Conservation (phyloP, 148 eudicot species). For the Nyssa sinensis region DNA sequence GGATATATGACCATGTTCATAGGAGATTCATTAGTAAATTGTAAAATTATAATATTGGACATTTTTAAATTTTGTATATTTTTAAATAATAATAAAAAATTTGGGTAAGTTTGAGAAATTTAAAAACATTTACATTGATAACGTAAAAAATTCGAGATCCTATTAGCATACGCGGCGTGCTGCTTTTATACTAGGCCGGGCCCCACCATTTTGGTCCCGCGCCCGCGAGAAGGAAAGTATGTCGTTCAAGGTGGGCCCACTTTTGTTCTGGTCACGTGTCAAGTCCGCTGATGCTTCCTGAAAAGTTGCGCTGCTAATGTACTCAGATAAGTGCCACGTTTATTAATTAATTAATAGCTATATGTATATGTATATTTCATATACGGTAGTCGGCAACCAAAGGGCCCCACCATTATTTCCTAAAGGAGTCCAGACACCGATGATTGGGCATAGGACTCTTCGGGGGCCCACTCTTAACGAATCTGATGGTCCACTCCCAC, state of each 20-base stretch:
- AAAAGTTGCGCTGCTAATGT: not conserved
- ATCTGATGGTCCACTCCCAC: too few relatives aligned
- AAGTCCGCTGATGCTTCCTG: not conserved
- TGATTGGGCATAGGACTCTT: not conserved
- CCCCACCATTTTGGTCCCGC: not conserved
- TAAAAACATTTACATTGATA: too few relatives aligned
- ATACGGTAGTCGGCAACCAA: too few relatives aligned
- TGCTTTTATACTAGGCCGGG: not conserved
- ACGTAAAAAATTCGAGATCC: too few relatives aligned
- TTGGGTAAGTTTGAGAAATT: too few relatives aligned
- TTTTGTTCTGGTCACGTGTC: not conserved
- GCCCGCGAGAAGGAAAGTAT: not conserved
- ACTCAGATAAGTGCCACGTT: not conserved
- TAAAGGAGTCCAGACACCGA: not conserved
- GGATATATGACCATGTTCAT: too few relatives aligned
- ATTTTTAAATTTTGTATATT: too few relatives aligned
- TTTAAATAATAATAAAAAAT: too few relatives aligned
- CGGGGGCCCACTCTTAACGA: not conserved
- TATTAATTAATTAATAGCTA: too few relatives aligned
- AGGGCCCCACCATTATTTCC: not conserved
- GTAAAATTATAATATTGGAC: too few relatives aligned
- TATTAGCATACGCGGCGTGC: conserved; percentile 4
- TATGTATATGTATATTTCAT: not conserved
- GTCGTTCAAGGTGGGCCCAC: not conserved
- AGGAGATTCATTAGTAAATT: too few relatives aligned